Evolutionary conservation across 2,329 filamentous ascomycete genomes (phyloP), one percentile per base, ranked within the genome.

Genomic region (Colletotrichum sansevieriae): DNA sequence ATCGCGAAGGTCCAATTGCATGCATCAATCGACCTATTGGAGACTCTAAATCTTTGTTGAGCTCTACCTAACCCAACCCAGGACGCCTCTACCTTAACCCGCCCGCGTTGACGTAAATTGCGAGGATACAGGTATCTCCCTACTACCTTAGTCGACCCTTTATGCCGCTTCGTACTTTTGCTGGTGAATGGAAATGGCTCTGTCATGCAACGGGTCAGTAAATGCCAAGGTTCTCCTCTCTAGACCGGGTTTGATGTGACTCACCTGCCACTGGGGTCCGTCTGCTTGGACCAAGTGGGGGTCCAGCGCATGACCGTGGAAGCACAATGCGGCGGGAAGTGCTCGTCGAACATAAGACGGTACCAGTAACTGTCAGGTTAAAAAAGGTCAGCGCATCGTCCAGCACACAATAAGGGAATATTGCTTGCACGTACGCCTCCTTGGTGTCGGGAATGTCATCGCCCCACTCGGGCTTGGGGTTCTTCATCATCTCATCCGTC

Each of bases 401-500:
- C 35, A 12, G 58, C 9, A 61, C 39, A 57, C 5, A 10, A 12
- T 41, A 35, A 12, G 62, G 29, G 35, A 47, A 5, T n/a, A 41
- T 57, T n/a, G 68, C 54, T 15, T 33, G 25, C 47, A 41, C 66
- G 57, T 89, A 95, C 83, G 94, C 96, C 84, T 99, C 96, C 88
- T 99, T 99, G 77, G 92, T 95, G 77, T 98, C 95, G 10, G 96
- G 97, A 71, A 97, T 89, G 77, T 99, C 97, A 76, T 84, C 83
- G 58, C 94, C 95, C 97, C 97, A 99, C 81, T 98, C 94, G 12
- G 93, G 89, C 87, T 97, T 98, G 72, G 96, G 95, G 88, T 97
- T 95, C 87, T 95, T 94, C 92, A 98, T 94, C 90, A 97, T 95
- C 86, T 98, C 95, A 77, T 99, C 95, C 18, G 93, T 97, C 64